Conservation (phyloP, 208 protist species). For the Wallacemonas sp. region DNA sequence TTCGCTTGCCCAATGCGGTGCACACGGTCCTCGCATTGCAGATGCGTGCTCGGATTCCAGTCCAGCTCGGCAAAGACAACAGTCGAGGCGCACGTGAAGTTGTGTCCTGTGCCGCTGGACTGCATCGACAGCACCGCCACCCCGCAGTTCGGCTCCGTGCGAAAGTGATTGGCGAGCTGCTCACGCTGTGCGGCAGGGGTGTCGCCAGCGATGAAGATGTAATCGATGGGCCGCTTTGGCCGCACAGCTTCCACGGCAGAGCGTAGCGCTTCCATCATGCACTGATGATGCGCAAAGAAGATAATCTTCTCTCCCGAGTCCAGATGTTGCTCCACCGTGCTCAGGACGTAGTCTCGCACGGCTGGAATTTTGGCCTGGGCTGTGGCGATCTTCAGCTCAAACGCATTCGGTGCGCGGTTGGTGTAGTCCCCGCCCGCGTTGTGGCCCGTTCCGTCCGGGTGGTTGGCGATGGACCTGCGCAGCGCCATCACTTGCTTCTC, state of each 20-base stretch:
- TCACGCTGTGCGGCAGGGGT: constrained; percentile 72
- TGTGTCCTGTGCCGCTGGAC: constrained; percentile 95
- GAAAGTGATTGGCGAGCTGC: constrained; percentile 77
- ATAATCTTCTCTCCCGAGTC: constrained; percentile 88
- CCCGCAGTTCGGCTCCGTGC: constrained; percentile 54
- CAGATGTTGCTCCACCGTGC: constrained; percentile 75
- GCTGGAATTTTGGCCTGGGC: constrained; percentile 85
- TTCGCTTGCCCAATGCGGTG: constrained; percentile 95
- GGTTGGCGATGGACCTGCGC: constrained; percentile 34
- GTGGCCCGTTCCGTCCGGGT: constrained; percentile 13
- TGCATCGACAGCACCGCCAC: constrained; percentile 93
- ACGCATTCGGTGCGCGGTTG: constrained; percentile 48
- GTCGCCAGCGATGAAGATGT: constrained; percentile 93
- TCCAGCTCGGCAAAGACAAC: constrained; percentile 97
- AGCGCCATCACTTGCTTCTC: constrained; percentile 74
- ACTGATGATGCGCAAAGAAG: constrained; percentile 93
- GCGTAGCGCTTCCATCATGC: constrained; percentile 92
- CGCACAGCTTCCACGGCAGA: constrained; percentile 64
- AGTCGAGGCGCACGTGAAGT: constrained; percentile 91
- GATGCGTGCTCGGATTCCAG: constrained; percentile 96
- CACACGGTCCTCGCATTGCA: constrained; percentile 96
- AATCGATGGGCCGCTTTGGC: constrained; percentile 68
- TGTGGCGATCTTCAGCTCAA: constrained; percentile 87
- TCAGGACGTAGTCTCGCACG: constrained; percentile 87
- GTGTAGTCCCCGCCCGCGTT: constrained; percentile 17